Evolutionary conservation across 2,329 filamentous ascomycete species (phyloP).

Genomic region (Phialophora macrospora): DNA sequence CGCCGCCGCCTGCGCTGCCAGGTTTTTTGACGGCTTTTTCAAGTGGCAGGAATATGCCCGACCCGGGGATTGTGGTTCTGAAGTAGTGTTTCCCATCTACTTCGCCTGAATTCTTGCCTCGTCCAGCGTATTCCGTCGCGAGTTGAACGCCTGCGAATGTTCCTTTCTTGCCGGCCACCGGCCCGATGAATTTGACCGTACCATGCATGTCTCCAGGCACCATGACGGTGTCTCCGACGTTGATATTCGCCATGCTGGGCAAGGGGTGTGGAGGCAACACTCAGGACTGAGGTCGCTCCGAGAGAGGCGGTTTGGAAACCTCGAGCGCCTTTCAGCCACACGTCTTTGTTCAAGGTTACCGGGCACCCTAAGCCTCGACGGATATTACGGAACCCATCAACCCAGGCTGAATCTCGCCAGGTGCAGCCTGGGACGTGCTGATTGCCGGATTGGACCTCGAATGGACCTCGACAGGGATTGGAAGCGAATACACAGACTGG

Average conservation of each 20-base stretch:
- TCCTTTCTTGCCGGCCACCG: conserved; percentile 86
- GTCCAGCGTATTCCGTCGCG: conserved; percentile 74
- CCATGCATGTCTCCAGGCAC: conserved; percentile 80
- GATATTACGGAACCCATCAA: conserved; percentile 1
- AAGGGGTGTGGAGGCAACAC: neutral
- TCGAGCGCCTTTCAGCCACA: neutral
- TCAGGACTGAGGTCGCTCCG: neutral
- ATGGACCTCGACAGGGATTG: neutral
- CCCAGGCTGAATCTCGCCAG: neutral
- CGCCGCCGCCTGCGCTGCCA: conserved; percentile 60
- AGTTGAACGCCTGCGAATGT: conserved; percentile 92
- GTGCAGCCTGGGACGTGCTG: neutral
- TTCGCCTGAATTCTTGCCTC: conserved; percentile 94
- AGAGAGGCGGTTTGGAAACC: neutral
- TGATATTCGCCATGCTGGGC: conserved; percentile 34
- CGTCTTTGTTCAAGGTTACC: neutral
- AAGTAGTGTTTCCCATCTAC: conserved; percentile 90
- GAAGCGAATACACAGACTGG: neutral
- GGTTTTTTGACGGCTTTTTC: conserved; percentile 74
- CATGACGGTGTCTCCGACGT: conserved; percentile 39
- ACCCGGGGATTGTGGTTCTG: conserved; percentile 72
- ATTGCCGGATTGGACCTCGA: neutral
- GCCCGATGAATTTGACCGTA: conserved; percentile 84
- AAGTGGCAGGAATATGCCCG: conserved; percentile 91
- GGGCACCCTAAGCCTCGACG: neutral